These are phyloP conservation scores for Kluyveromyces sp. DNA, from an alignment of 1,139 yeast species.

Conservation along the genomic window DNA sequence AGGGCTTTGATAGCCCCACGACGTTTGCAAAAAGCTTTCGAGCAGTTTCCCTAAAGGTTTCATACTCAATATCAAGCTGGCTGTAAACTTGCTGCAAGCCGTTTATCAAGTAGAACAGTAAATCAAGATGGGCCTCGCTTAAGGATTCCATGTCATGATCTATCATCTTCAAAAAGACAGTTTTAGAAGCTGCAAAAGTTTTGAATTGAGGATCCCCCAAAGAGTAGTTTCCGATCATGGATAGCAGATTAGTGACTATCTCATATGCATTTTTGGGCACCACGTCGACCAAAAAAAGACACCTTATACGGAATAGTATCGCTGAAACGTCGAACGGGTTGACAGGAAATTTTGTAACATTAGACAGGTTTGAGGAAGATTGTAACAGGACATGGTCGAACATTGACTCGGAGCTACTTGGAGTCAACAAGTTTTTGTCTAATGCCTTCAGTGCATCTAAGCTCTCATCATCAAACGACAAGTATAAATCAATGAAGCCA, in stretches of 20 bases:
- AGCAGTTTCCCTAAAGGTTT: constrained; percentile 10
- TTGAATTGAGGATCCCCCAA: constrained; percentile 19
- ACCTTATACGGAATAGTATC: constrained; percentile 36
- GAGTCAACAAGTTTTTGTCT: constrained; percentile 11
- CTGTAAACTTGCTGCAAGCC: constrained; percentile 11
- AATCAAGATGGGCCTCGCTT: not conserved
- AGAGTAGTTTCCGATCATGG: constrained; percentile 41
- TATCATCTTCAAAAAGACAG: not conserved
- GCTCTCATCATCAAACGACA: constrained; percentile 15
- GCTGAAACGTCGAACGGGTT: constrained; percentile 45
- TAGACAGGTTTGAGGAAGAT: constrained; percentile 19
- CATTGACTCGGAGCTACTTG: constrained; percentile 20
- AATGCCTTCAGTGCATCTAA: constrained; percentile 10
- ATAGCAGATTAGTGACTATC: constrained; percentile 25
- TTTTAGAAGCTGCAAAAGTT: not conserved
- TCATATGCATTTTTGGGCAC: constrained; percentile 17
- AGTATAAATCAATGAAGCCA: constrained; percentile 12
- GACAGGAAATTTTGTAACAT: constrained; percentile 34
- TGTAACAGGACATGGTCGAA: constrained; percentile 27
- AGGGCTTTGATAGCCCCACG: not conserved
- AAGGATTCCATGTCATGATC: too few relatives aligned
- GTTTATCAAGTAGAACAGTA: constrained; percentile 11
- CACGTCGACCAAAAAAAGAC: constrained; percentile 20
- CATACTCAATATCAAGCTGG: constrained; percentile 8
- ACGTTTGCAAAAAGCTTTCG: constrained; percentile 10